Base-by-base conservation (phyloP, 306 rosid species). In the Macrotyloma uniflorum region DNA sequence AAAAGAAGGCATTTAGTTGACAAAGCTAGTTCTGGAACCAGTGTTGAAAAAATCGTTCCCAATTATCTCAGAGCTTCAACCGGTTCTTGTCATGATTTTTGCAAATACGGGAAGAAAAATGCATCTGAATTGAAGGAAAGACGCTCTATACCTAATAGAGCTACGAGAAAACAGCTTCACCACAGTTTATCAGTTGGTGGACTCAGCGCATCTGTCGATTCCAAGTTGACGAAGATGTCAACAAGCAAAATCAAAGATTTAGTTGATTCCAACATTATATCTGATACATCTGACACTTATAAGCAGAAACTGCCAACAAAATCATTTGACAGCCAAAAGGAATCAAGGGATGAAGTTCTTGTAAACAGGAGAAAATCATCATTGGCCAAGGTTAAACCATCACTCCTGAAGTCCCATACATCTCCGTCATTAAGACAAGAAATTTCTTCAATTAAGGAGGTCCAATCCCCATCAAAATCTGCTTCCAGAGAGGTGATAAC, bases 1-100 rank as follows among this genome's bases (percentile, higher is more conserved):
- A 63, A 46, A 53, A 87, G 89, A 82, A 82, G 91, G 83, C 28
- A 68, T 64, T 94, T 96, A 15, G 80, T 66, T 22, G 94, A 89
- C 64, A 91, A 81, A 63, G 78, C 80, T 55, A 73, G 78, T 38
- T 47, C 82, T 4, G 87, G 76, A 36, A 85, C 66, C 43, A 79
- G 75, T 13, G 79, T 47, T 65, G 87, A 79, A 69, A 80, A 74
- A 47, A 0, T 28, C 58, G 55, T 80, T 77, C 97, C 99, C 49
- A 86, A 24, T 82, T 93, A 93, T 85, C 96, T 87, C 72, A 87
- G 97, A 85, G 93, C 93, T 59, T 91, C 97, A 30, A 78, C 88
- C 2, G 97, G 96, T 63, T 96, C 99, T 49, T 96, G 99, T 86
- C 99, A 96, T 72, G 98, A 96, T 74, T 14, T 85, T 28, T 96